Conservation (phyloP, 441 rosid species). For the Erodium texanum region DNA sequence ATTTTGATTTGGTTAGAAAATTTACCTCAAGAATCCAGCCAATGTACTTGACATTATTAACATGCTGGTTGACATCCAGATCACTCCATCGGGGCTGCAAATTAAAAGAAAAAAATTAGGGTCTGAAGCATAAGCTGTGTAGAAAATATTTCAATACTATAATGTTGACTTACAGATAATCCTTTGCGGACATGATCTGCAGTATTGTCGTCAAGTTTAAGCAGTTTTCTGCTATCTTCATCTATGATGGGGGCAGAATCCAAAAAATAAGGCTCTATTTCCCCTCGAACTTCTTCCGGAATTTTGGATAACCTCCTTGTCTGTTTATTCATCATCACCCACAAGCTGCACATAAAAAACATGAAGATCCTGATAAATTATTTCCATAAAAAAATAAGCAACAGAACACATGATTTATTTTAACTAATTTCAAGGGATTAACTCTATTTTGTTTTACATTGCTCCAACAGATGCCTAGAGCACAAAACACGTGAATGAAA, state of each 20-base stretch:
- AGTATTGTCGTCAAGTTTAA: slow-evolving; percentile 67
- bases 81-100: slow-evolving; percentile 96
- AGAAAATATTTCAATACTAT: not conserved
- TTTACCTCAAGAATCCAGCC: slow-evolving; percentile 95
- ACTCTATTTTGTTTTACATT: not conserved
- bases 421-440: too few species aligned
- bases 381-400: not conserved
- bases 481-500: not conserved
- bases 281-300: slow-evolving; percentile 85
- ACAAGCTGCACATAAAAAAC: slow-evolving; percentile 47
- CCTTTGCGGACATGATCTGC: slow-evolving; percentile 70
- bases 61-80: slow-evolving; percentile 96
- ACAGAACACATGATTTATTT: too few species aligned
- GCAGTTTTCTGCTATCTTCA: slow-evolving; percentile 82
- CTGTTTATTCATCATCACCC: slow-evolving; percentile 99
- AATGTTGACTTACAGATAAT: slow-evolving; percentile 57
- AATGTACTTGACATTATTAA: slow-evolving; percentile 94
- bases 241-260: slow-evolving; percentile 55
- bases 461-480: not conserved
- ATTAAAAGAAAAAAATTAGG: not conserved
- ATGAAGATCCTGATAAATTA: too few species aligned
- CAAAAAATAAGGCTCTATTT: slow-evolving; percentile 70
- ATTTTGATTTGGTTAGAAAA: slow-evolving; percentile 5
- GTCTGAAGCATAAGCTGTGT: slow-evolving; percentile 1
- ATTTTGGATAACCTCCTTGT: slow-evolving; percentile 89